Evolutionary conservation across 306 rosid genomes (phyloP), one percentile per base, ranked within the genome.

Genomic region (Gillenia trifoliata): DNA sequence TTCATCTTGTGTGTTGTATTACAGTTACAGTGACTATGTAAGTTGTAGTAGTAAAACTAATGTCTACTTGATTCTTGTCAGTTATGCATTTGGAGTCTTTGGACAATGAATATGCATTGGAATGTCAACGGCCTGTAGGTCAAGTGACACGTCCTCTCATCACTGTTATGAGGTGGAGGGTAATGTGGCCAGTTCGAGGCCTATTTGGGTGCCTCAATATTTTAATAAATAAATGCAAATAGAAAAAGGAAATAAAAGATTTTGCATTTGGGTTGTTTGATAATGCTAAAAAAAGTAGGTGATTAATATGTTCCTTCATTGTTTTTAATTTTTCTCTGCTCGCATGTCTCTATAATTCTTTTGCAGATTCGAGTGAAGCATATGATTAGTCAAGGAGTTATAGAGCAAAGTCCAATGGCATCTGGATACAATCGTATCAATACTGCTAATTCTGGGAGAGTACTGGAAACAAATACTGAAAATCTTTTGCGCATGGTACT

Each of bases 1-100:
- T 65, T 80, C 99, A 63, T 94, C 99, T 68, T 94, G 99, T 80
- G 81, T 94, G 79, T 75, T 94, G 76, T 94, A 92, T 77, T 94
- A 94, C 77, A 92, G 86, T 88, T 94, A 94, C 65, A 83, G 96
- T 75, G 99, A 94, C 68, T 94, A 90, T 85, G 97, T 94, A 73
- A 83, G 97, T 88, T 66, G 68, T 66, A 52, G 47, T 7, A 40
- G 61, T 68, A 49, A 68, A 68, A 10, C 28, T 64, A 25, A 52
- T 45, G 38, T 41, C 73, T 75, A 57, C 36, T 67, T 26, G 68
- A 76, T 71, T 74, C 28, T 63, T 77, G 70, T 57, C 72, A 41
- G 66, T 36, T 68, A 36, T 66, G 49, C 59, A 26, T 30, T 34
- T 62, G 71, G 66, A 65, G 49, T 64, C 22, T 30, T 34, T 62